Conservation (phyloP, 257 asterid genomes). For the Rubia yunnanensis region DNA sequence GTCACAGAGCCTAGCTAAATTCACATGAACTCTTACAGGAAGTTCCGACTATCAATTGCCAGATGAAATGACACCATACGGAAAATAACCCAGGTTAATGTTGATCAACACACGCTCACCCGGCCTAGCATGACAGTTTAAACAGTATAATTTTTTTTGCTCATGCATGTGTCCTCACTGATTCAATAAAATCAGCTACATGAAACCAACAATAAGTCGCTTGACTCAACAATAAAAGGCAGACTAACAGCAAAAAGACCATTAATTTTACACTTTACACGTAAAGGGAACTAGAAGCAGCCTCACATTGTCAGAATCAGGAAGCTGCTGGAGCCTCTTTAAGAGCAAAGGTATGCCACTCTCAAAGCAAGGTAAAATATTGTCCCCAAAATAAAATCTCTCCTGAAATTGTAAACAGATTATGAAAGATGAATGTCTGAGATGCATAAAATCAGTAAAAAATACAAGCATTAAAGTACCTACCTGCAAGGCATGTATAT, state of each 20-base stretch:
- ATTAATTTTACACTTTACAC: not conserved
- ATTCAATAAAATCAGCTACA: not conserved
- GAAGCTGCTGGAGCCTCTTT: slow-evolving; percentile 85
- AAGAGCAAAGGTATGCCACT: slow-evolving; percentile 92
- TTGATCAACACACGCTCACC: not conserved
- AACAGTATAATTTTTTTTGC: not conserved
- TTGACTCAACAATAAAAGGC: not conserved
- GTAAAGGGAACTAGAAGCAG: slow-evolving; percentile 8
- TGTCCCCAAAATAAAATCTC: slow-evolving; percentile 95
- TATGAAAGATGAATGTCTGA: slow-evolving; percentile 1
- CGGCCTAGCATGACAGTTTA: not conserved
- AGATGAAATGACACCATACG: not conserved
- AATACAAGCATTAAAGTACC: slow-evolving; percentile 6
- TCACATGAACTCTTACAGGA: not conserved
- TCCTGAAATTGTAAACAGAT: slow-evolving; percentile 43
- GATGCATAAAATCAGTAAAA: not conserved
- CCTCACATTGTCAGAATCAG: slow-evolving; percentile 89
- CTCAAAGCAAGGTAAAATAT: slow-evolving; percentile 87
- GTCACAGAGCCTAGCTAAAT: not conserved
- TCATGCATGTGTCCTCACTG: not conserved
- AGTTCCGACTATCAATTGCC: not conserved
- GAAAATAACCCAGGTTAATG: not conserved
- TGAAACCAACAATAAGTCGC: not conserved
- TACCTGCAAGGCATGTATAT: slow-evolving; percentile 99
- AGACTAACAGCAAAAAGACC: not conserved